A percentile compares a stretch with the other conserved stretches of the same genome.
Evolutionary conservation across 106 monocot species (phyloP).

Genomic region (Agapanthus africanus): DNA sequence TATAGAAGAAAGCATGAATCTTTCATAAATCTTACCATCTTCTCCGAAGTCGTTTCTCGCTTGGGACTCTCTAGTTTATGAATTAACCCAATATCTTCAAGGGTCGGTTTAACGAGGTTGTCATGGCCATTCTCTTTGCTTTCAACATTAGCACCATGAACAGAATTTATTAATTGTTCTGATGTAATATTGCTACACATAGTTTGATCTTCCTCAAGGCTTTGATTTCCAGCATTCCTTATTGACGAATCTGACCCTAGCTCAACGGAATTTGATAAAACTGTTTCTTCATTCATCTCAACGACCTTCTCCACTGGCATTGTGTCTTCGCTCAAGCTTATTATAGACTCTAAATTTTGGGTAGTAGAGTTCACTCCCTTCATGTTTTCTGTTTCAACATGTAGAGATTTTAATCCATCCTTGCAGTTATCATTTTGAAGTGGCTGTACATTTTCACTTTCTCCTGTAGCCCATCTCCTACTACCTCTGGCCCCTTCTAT

Average conservation of each 20-base stretch:
- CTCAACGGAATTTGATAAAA: conserved; percentile 10
- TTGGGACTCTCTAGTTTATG: conserved; percentile 39
- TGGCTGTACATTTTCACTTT: conserved; percentile 21
- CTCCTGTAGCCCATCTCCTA: conserved; percentile 27
- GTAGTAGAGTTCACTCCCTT: conserved; percentile 4
- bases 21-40: conserved; percentile 35
- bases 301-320: conserved; percentile 31
- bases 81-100: conserved; percentile 19
- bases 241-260: conserved; percentile 17
- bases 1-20: neutral
- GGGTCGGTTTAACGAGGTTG: conserved; percentile 10
- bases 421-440: conserved; percentile 16
- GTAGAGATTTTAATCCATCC: conserved; percentile 19
- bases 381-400: conserved; percentile 15
- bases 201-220: conserved; percentile 10
- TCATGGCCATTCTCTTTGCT: conserved; percentile 16
- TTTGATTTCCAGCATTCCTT: conserved; percentile 14
- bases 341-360: conserved; percentile 8
- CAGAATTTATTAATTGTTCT: conserved; percentile 13
- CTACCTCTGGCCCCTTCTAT: conserved; percentile 68
- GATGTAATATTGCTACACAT: conserved; percentile 4
- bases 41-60: conserved; percentile 29
- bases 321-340: conserved; percentile 18
- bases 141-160: conserved; percentile 29
- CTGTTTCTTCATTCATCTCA: conserved; percentile 30